These are phyloP conservation scores for Botrytis porri DNA, from an alignment of 2,329 filamentous ascomycete species.

Conservation along the genomic window DNA sequence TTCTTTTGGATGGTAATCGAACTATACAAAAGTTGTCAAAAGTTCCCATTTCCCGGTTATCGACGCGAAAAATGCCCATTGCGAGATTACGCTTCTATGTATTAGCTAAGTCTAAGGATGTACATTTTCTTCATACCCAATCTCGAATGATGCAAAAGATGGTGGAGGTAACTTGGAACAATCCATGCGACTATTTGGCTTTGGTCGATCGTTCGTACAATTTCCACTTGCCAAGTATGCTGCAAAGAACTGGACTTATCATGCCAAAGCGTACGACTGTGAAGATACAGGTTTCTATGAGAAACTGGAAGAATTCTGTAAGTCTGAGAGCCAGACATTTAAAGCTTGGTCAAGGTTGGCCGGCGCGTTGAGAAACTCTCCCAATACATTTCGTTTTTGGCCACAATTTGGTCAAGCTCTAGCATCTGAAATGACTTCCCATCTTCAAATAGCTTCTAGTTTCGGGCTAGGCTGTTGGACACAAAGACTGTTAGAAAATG, in stretches of 20 bases:
- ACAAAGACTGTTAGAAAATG: constrained; percentile 17
- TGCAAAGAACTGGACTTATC: constrained; percentile 22
- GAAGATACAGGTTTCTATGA: constrained; percentile 23
- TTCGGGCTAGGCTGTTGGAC: constrained; percentile 23
- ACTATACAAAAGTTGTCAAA: neutral
- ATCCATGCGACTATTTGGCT: neutral
- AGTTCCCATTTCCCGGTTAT: constrained; percentile 17
- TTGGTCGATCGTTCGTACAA: neutral
- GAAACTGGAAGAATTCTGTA: constrained; percentile 21
- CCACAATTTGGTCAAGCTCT: neutral
- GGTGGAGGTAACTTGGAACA: neutral
- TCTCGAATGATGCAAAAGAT: neutral
- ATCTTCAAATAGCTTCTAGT: constrained; percentile 25
- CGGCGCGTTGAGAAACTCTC: neutral
- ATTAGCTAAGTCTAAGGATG: constrained; percentile 12
- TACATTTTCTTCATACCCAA: neutral
- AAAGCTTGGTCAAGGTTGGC: constrained; percentile 22
- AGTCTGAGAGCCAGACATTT: constrained; percentile 20
- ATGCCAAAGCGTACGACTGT: constrained; percentile 23
- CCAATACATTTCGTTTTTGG: rapidly evolving
- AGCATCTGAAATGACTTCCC: constrained; percentile 23
- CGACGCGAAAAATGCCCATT: constrained; percentile 10
- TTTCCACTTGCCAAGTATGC: constrained; percentile 30
- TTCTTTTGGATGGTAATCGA: constrained; percentile 37
- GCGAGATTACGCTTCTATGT: neutral